Base-by-base conservation (phyloP, 441 rosid species). In the Corymbia calophylla region DNA sequence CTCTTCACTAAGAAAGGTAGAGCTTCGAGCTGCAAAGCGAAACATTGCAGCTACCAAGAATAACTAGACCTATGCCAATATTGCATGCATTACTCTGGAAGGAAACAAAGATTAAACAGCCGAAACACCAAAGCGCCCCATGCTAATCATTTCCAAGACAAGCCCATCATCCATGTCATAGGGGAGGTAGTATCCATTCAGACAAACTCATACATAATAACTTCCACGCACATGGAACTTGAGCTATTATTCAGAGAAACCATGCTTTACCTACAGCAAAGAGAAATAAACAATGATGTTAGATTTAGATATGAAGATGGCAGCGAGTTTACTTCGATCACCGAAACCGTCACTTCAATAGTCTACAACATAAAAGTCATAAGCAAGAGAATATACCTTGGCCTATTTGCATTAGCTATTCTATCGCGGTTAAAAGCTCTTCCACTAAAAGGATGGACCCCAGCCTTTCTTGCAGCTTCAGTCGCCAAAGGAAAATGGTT, bases 401-500 rank as follows among this genome's bases (percentile, higher is more conserved):
- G 90, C 93, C 94, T 97, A 90, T 90, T 94, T 86, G 92, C 86
- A 90, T 91, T 92, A 60, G 93, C 91, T 89, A 87, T 91, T 92
- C 89, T 92, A 88, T 93, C 90, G 90, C 92, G 94, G 91, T 82
- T 91, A 90, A 92, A 93, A 94, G 94, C 94, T 92, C 95, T 94
- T 90, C 55, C 91, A 49, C 89, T 93, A 89, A 93, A 88, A 70
- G 95, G 95, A 92, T 92, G 92, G 93, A 86, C 89, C 53, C 94
- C 93, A 87, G 96, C 97, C 92, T 93, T 97, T 88, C 91, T 88
- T 80, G 98, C 96, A 93, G 91, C 92, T 87, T 91, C 96, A 86
- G 93, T 90, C 48, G 98, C 90, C 51, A 94, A 89, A 90, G 97
- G 96, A 90, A 96, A 97, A 89, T 92, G 96, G 35, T 93, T 94